These are phyloP conservation scores for Nothomitra cinnamomea DNA, from an alignment of 2,329 filamentous ascomycete genomes.

Conservation along the genomic window DNA sequence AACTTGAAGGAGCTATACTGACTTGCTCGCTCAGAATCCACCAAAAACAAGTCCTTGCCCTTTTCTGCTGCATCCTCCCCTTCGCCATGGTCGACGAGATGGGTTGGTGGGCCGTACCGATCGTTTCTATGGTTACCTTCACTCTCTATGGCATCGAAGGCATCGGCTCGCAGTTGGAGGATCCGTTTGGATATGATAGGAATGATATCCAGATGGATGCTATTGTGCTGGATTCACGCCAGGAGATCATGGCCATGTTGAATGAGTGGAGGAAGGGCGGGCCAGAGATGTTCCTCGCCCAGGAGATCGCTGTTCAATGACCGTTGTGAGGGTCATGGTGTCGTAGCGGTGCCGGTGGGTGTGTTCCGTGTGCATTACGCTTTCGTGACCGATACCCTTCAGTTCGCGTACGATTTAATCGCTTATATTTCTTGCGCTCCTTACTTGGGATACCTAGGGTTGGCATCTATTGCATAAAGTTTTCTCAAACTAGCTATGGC, in stretches of 20 bases:
- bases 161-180: slow-evolving; percentile 45
- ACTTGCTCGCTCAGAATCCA: slow-evolving; percentile 31
- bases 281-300: slow-evolving; percentile 11
- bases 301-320: too few species aligned
- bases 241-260: slow-evolving; percentile 39
- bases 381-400: too few species aligned
- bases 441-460: too few species aligned
- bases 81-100: slow-evolving; percentile 47
- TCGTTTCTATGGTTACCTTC: slow-evolving; percentile 43
- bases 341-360: too few species aligned
- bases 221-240: slow-evolving; percentile 41
- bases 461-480: too few species aligned
- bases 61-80: slow-evolving; percentile 42
- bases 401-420: too few species aligned
- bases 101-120: slow-evolving; percentile 42
- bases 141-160: slow-evolving; percentile 48
- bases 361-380: too few species aligned
- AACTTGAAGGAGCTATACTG: background rate
- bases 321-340: too few species aligned
- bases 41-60: slow-evolving; percentile 43
- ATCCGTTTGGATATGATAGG: slow-evolving; percentile 47
- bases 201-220: slow-evolving; percentile 54
- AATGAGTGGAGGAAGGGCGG: slow-evolving; percentile 35
- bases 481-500: too few species aligned
- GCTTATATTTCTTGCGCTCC: too few species aligned